phyloP scores from a whole-genome alignment of 176 grass and related monocot species.

The Melocanna baccifera region DNA sequence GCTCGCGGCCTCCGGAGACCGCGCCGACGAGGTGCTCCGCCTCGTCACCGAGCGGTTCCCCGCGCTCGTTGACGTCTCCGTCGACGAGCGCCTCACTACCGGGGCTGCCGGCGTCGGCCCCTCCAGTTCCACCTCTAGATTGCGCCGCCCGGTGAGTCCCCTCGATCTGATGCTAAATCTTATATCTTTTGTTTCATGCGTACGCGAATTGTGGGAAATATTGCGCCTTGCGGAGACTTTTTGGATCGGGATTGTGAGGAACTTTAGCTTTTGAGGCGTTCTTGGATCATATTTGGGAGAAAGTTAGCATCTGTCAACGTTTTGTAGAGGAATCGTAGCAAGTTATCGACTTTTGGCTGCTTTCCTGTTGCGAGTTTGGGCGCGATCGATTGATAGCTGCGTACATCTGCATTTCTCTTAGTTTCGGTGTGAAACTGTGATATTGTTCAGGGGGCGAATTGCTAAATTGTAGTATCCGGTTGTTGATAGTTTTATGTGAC shows the following conservation, averaged over 20 bases:
- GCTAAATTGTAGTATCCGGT: neutral
- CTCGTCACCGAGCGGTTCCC: conserved; percentile 50
- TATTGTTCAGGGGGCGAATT: neutral
- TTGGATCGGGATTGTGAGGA: neutral
- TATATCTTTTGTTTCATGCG: neutral
- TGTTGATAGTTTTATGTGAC: neutral
- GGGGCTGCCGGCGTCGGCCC: neutral
- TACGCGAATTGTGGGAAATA: neutral
- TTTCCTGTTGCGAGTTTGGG: neutral
- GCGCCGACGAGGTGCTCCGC: conserved; percentile 51
- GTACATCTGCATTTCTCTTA: neutral
- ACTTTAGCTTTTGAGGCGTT: neutral
- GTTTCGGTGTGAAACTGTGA: neutral
- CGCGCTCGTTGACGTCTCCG: conserved; percentile 47
- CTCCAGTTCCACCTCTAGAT: neutral
- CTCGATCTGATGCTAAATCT: neutral
- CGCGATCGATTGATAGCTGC: neutral
- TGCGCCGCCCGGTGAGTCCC: conserved; percentile 20
- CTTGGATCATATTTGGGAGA: neutral
- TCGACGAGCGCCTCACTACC: conserved; percentile 50
- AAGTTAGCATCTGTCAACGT: neutral
- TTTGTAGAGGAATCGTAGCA: neutral
- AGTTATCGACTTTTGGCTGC: neutral
- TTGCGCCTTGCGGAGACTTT: neutral
- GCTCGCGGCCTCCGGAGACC: conserved; percentile 52